Base-by-base conservation (phyloP, 805 yeast species). In the Zygosaccharomyces kombuchaensis region DNA sequence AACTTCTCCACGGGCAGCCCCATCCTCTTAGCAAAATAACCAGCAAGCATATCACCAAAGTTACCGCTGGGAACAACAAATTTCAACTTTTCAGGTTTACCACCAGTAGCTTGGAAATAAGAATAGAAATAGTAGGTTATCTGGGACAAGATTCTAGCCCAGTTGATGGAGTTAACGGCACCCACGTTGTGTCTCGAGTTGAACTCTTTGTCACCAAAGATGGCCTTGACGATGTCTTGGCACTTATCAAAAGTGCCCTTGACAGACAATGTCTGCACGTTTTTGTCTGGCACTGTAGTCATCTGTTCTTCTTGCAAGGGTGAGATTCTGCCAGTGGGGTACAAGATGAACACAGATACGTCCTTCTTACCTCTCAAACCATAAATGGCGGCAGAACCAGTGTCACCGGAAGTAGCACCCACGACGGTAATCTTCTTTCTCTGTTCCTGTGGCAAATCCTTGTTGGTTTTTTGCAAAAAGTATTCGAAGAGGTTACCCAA, bases 391-490 rank as follows among this genome's bases (percentile, higher is more conserved):
- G 99, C 99, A 44, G 96, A 86, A 49, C 99, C 99, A 38, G 99
- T 93, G 62, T 93, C 99, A 63, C 99, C 99, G 38, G 96, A 85
- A 22, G 99, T 93, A 36, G 99, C 99, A 62, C 99, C 99, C 47
- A 93, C 96, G 54, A 93, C 98, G 31, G 99, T 93, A 60, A 93
- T 75, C 48, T 79, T 78, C 57, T 88, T 93, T 65, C 91, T 77
- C 55, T 77, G 75, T 48, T 75, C 76, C 44, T 72, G 73, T 40
- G 77, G 70, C 54, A 73, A 63, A 27, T 72, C 74, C 43, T 61
- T 64, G 62, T 93, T 93, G 58, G 79, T 77, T 68, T 96, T 83
- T 48, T 76, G 72, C 58, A 93, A 73, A 69, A 93, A 93, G 70
- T 78, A 93, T 70, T 93, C 99, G 67, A 93, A 93, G 56, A 93